These are phyloP conservation scores for Globisporangium uncinulatum DNA, from an alignment of 352 stramenopile genomes.

Conservation along the genomic window DNA sequence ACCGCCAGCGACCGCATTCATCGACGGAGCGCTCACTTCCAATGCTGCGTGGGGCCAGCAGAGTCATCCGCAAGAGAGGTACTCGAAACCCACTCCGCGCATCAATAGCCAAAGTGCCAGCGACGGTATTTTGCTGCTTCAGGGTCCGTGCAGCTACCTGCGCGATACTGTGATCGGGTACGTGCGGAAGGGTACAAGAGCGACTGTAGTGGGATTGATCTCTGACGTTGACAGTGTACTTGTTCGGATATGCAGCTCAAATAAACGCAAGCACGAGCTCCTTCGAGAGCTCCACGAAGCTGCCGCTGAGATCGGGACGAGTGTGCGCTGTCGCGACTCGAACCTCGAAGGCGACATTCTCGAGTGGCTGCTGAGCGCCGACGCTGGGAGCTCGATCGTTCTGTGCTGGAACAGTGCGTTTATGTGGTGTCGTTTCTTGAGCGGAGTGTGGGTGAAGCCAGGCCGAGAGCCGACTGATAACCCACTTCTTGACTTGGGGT, in stretches of 20 bases:
- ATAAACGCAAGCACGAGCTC: slow-evolving; percentile 11
- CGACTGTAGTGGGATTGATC: background rate
- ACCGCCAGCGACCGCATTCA: background rate
- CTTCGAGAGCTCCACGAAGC: background rate
- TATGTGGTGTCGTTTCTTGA: too few relatives aligned
- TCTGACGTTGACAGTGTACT: background rate
- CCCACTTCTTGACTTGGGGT: too few relatives aligned
- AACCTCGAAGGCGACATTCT: slow-evolving; percentile 31
- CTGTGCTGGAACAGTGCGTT: slow-evolving; percentile 36
- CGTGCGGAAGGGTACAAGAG: too few relatives aligned
- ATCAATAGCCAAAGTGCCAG: background rate
- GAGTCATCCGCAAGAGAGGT: background rate
- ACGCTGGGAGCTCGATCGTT: slow-evolving; percentile 20
- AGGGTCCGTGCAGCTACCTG: slow-evolving; percentile 30
- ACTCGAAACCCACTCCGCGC: background rate
- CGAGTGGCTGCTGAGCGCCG: slow-evolving; percentile 20
- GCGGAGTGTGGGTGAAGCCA: too few relatives aligned
- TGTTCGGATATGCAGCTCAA: background rate
- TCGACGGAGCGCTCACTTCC: background rate
- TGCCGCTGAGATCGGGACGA: slow-evolving; percentile 9
- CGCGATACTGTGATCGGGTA: slow-evolving; percentile 18
- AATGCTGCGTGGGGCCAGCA: background rate
- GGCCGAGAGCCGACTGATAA: too few relatives aligned
- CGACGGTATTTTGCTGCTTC: slow-evolving; percentile 4
- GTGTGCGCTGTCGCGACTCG: slow-evolving; percentile 13